phyloP scores from a whole-genome alignment of 2,329 filamentous ascomycete species.

The Alternaria atra region DNA sequence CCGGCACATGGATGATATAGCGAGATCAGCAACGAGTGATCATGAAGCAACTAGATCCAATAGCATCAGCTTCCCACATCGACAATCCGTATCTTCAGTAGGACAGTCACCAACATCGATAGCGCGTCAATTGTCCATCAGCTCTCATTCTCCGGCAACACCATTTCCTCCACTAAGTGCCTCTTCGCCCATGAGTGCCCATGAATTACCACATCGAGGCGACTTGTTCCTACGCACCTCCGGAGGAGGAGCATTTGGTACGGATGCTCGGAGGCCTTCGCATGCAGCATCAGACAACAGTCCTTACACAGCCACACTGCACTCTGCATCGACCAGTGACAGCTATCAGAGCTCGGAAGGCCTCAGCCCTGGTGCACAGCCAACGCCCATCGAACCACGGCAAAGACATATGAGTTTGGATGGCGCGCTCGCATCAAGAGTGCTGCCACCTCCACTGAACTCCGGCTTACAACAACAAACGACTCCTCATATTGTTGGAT shows the following conservation, averaged over 20 bases:
- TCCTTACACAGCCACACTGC: slow-evolving; percentile 44
- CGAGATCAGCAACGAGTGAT: slow-evolving; percentile 44
- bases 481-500: slow-evolving; percentile 38
- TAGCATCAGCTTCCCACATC: slow-evolving; percentile 40
- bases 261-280: slow-evolving; percentile 44
- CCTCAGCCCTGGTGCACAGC: slow-evolving; percentile 40
- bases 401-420: slow-evolving; percentile 44
- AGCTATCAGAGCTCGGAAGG: slow-evolving; percentile 51
- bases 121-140: slow-evolving; percentile 45
- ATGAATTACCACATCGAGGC: slow-evolving; percentile 37
- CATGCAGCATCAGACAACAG: slow-evolving; percentile 48
- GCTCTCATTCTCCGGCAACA: slow-evolving; percentile 44
- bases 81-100: slow-evolving; percentile 49
- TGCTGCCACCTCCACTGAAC: slow-evolving; percentile 43
- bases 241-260: slow-evolving; percentile 39
- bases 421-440: slow-evolving; percentile 39
- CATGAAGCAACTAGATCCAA: slow-evolving; percentile 40
- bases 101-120: slow-evolving; percentile 48
- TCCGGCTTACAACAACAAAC: slow-evolving; percentile 41
- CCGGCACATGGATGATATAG: slow-evolving; percentile 45
- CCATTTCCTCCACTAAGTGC: slow-evolving; percentile 43
- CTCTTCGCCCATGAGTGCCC: slow-evolving; percentile 44
- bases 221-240: slow-evolving; percentile 46
- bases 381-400: slow-evolving; percentile 39
- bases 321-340: slow-evolving; percentile 44